Percentiles rank a stretch among this genome's conserved stretches.
Evolutionary conservation across 2,329 filamentous ascomycete species (phyloP).

Genomic region (Dactylellina leptospora): DNA sequence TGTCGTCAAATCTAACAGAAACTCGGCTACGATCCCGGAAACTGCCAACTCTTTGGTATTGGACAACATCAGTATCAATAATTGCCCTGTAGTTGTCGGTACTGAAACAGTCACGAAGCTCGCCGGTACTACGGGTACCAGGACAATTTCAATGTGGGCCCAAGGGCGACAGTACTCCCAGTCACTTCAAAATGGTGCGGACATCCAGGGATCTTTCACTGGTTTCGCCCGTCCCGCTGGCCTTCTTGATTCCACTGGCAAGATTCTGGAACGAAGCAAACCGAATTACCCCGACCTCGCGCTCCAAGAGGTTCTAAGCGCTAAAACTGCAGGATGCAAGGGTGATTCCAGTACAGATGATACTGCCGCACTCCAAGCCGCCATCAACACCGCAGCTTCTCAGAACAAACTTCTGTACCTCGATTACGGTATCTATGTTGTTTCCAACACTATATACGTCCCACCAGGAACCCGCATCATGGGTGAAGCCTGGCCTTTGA

Average conservation of each 20-base stretch:
- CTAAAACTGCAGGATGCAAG: conserved; percentile 71
- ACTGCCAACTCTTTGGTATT: conserved; percentile 68
- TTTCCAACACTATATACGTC: conserved; percentile 63
- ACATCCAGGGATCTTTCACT: conserved; percentile 17
- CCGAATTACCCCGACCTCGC: conserved; percentile 81
- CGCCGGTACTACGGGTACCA: conserved; percentile 20
- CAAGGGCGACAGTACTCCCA: conserved; percentile 27
- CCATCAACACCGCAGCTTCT: conserved; percentile 72
- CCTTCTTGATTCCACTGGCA: conserved; percentile 66
- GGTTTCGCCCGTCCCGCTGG: conserved; percentile 22
- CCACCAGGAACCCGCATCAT: conserved; percentile 66
- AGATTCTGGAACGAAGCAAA: conserved; percentile 82
- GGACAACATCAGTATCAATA: conserved; percentile 65
- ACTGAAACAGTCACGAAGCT: conserved; percentile 72
- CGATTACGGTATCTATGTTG: conserved; percentile 63
- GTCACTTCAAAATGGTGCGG: not conserved
- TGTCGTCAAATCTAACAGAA: conserved; percentile 76
- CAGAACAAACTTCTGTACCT: conserved; percentile 62
- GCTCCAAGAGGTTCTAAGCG: conserved; percentile 62
- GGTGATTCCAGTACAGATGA: conserved; percentile 90
- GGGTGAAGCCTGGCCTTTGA: conserved; percentile 67
- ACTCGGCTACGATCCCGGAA: conserved; percentile 72
- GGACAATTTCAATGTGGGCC: conserved; percentile 24
- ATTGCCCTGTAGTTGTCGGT: conserved; percentile 79
- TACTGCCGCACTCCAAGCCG: conserved; percentile 80